These are phyloP conservation scores for Crithidia brevicula DNA, from an alignment of 208 protist species.

Conservation along the genomic window DNA sequence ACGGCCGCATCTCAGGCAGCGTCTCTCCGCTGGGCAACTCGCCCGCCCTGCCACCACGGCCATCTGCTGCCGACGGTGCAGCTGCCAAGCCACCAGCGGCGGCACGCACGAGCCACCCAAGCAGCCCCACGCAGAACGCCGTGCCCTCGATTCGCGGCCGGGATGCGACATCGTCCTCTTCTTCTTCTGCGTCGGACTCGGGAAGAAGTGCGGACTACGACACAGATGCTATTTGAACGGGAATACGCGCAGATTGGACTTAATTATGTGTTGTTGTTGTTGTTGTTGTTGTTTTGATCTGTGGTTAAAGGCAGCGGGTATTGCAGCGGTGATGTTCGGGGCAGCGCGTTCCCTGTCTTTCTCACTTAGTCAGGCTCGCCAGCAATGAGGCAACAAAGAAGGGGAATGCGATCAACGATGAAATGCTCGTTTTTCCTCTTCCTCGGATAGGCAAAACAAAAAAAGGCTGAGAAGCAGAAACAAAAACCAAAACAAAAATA, in stretches of 20 bases:
- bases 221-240: constrained; percentile 11
- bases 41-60: constrained; percentile 17
- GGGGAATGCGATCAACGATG: no score
- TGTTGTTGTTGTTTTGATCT: not conserved
- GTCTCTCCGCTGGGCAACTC: constrained; percentile 13
- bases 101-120: constrained; percentile 1
- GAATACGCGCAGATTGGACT: no score
- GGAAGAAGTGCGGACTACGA: constrained; percentile 9
- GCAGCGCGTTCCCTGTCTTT: no score
- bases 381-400: no score
- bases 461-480: no score
- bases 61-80: not conserved
- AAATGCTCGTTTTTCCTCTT: no score
- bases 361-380: no score
- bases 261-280: no score
- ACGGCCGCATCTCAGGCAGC: constrained; percentile 1
- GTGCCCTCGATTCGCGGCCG: constrained; percentile 25
- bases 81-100: not conserved
- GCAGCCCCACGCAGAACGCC: not conserved
- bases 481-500: not conserved
- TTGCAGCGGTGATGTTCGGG: no score
- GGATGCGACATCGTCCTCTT: not conserved
- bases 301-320: no score
- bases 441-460: no score
- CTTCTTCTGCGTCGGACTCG: not conserved